phyloP scores from a whole-genome alignment of 2,329 filamentous ascomycete genomes.

The Cercospora citrullina region DNA sequence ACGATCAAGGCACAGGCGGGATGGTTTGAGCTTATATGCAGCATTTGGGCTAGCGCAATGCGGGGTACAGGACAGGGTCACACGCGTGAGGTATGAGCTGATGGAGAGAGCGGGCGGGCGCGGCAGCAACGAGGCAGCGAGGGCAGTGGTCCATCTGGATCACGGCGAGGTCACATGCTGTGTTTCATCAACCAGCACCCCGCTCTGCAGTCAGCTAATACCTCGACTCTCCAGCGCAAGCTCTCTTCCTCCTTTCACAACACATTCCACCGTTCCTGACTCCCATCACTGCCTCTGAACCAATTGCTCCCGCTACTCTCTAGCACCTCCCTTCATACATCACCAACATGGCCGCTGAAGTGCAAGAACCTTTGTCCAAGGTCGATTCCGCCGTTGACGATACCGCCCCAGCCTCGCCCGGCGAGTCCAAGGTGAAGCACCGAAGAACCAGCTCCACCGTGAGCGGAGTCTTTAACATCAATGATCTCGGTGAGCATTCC shows the following conservation, averaged over 20 bases:
- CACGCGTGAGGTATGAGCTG: not conserved
- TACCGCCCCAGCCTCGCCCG: slow-evolving; percentile 59
- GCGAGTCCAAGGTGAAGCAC: slow-evolving; percentile 65
- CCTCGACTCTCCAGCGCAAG: not conserved
- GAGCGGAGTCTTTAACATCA: slow-evolving; percentile 76
- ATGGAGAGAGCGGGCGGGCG: not conserved
- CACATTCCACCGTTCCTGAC: slow-evolving; percentile 1
- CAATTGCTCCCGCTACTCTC: not conserved
- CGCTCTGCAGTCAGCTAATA: not conserved
- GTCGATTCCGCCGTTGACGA: slow-evolving; percentile 90
- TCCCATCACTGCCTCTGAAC: not conserved
- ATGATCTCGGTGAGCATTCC: slow-evolving; percentile 37
- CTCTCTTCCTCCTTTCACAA: slow-evolving; percentile 1
- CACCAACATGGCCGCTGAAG: slow-evolving; percentile 53
- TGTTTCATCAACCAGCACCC: not conserved
- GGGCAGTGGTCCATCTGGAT: not conserved
- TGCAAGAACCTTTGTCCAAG: slow-evolving; percentile 62
- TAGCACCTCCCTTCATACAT: not conserved
- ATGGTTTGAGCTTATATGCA: slow-evolving; percentile 7
- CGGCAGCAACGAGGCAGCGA: not conserved
- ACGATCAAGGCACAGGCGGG: not conserved
- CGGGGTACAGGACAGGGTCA: slow-evolving; percentile 2
- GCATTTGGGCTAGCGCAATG: not conserved
- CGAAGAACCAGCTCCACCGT: slow-evolving; percentile 72
- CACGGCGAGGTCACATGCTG: slow-evolving; percentile 3